Percentiles rank a stretch among this genome's conserved stretches.
Conservation (phyloP, 2,329 filamentous ascomycete genomes). For the Dactylellina cionopaga region DNA sequence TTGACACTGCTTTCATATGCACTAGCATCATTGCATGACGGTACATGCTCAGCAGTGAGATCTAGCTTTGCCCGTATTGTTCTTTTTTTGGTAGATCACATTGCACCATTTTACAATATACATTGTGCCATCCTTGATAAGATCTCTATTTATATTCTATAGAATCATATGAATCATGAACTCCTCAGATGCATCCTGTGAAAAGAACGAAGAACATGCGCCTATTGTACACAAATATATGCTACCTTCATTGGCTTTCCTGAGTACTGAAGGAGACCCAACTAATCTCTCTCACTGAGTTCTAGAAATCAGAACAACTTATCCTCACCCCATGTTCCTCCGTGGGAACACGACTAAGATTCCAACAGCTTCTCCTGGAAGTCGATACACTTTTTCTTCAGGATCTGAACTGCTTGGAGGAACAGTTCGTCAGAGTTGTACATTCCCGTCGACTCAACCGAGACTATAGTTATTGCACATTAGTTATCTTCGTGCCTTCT, state of each 20-base stretch:
- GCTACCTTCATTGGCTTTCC: neutral
- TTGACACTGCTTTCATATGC: too few species aligned
- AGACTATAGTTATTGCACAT: constrained; percentile 63
- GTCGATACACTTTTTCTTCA: constrained; percentile 79
- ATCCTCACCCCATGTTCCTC: neutral
- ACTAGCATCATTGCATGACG: too few species aligned
- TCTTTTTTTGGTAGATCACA: constrained; percentile 11
- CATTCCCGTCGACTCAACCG: constrained; percentile 92
- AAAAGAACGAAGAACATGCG: neutral
- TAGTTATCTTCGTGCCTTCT: neutral
- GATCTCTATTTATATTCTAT: constrained; percentile 40
- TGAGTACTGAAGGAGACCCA: too few species aligned
- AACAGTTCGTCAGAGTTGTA: constrained; percentile 94
- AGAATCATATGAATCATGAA: constrained; percentile 35
- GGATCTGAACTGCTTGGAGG: constrained; percentile 82
- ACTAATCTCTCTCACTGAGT: neutral
- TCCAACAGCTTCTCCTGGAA: constrained; percentile 52
- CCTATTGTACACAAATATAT: constrained; percentile 31
- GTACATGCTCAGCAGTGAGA: too few species aligned
- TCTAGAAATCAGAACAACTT: neutral
- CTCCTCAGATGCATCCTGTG: constrained; percentile 40
- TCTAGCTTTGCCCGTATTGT: too few species aligned
- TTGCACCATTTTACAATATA: constrained; percentile 2
- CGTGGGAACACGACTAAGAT: constrained; percentile 29
- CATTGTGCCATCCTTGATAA: neutral